Conservation (phyloP, 768 basidiomycete species). For the Tylopilus vinaceipallidus region DNA sequence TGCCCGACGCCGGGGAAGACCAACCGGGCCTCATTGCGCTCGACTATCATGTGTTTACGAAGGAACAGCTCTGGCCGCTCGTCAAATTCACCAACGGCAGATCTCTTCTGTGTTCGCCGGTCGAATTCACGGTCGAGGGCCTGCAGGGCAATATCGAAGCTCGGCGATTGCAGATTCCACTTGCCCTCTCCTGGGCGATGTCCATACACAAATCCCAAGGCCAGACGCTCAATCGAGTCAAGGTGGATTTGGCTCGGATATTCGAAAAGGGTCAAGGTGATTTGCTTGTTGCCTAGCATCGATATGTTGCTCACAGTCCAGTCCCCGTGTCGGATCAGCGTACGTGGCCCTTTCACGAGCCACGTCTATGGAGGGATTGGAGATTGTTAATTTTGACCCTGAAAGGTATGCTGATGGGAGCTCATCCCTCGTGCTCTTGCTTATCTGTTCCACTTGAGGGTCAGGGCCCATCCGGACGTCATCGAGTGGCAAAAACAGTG, state of each 20-base stretch:
- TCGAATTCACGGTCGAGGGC: conserved; percentile 35
- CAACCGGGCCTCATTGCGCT: conserved; percentile 18
- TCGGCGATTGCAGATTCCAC: conserved; percentile 56
- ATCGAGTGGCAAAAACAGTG: conserved; percentile 32
- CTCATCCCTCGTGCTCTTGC: not conserved
- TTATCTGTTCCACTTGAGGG: conserved; percentile 20
- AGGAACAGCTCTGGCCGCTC: conserved; percentile 31
- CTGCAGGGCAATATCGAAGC: conserved; percentile 35
- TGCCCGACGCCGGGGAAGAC: not conserved
- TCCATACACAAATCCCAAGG: conserved; percentile 98
- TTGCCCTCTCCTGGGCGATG: conserved; percentile 96
- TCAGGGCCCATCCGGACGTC: conserved; percentile 37
- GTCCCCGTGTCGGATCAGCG: conserved; percentile 15
- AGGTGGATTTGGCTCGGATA: conserved; percentile 85
- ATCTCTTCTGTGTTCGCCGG: conserved; percentile 31
- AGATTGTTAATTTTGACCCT: conserved; percentile 37
- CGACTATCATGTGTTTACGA: conserved; percentile 11
- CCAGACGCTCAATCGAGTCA: conserved; percentile 91
- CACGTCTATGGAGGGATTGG: conserved; percentile 39
- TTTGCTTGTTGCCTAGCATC: not conserved
- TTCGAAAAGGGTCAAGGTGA: conserved; percentile 79
- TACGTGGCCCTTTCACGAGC: conserved; percentile 41
- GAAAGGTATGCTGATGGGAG: conserved; percentile 26
- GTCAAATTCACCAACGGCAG: conserved; percentile 35
- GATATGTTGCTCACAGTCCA: not conserved